Conservation (phyloP, 371 early-diverging fungal genomes). For the Apophysomyces ossiformis region DNA sequence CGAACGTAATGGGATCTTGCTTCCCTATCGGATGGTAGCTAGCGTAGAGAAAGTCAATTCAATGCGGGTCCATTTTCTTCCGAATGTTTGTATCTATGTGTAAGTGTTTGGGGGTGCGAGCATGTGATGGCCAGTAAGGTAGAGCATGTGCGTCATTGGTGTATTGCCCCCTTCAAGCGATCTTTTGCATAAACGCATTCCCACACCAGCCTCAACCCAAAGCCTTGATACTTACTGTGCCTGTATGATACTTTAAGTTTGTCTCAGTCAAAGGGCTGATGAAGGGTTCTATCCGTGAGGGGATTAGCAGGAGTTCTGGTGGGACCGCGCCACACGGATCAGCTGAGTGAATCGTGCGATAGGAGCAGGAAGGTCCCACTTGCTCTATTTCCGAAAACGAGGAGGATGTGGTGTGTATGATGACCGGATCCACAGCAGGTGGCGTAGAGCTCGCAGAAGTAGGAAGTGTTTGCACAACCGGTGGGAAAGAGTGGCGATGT, state of each 20-base stretch:
- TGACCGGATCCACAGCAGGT: slow-evolving; percentile 8
- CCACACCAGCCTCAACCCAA: neutral
- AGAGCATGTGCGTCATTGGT: neutral
- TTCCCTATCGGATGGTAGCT: slow-evolving; percentile 13
- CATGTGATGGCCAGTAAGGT: slow-evolving; percentile 1
- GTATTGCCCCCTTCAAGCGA: neutral
- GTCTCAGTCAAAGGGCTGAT: slow-evolving; percentile 25
- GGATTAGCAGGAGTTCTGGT: neutral
- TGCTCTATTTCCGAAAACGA: slow-evolving; percentile 20
- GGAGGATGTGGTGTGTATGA: slow-evolving; percentile 10
- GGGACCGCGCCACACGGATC: neutral
- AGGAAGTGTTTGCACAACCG: slow-evolving; percentile 1
- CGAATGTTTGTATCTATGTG: neutral
- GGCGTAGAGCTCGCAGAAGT: neutral
- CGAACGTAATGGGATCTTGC: slow-evolving; percentile 9
- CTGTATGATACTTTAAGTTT: slow-evolving; percentile 24
- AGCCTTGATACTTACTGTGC: slow-evolving; percentile 15
- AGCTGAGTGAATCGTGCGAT: neutral
- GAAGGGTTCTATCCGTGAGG: slow-evolving; percentile 15
- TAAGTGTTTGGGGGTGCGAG: neutral
- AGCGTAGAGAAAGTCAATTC: neutral
- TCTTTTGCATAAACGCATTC: slow-evolving; percentile 10
- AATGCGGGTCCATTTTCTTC: slow-evolving; percentile 7
- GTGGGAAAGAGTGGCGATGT: slow-evolving; percentile 5
- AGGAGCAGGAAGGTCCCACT: neutral